Evolutionary conservation across 805 yeast genomes (phyloP).

Genomic region (Jamesozyma spencerorum): DNA sequence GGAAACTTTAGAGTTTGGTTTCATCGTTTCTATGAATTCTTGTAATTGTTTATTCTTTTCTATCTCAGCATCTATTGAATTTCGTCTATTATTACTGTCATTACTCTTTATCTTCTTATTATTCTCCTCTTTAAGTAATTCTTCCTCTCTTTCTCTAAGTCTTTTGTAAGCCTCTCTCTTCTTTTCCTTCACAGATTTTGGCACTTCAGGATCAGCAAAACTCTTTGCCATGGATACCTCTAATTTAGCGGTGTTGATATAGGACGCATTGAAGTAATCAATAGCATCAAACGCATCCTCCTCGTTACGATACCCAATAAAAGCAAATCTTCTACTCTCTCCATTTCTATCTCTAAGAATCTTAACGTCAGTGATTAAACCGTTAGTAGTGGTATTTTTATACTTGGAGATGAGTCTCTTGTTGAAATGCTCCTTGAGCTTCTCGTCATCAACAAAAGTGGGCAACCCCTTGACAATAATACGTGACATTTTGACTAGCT

Average conservation of each 20-base stretch:
- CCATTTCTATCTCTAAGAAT: slow-evolving; percentile 75
- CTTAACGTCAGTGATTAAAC: slow-evolving; percentile 80
- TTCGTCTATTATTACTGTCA: slow-evolving; percentile 18
- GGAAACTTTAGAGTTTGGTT: slow-evolving; percentile 57
- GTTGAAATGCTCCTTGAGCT: slow-evolving; percentile 55
- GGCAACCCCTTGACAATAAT: slow-evolving; percentile 89
- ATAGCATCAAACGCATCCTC: slow-evolving; percentile 75
- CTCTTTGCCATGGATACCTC: slow-evolving; percentile 78
- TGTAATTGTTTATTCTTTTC: slow-evolving; percentile 55
- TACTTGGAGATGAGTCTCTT: slow-evolving; percentile 25
- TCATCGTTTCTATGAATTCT: slow-evolving; percentile 78
- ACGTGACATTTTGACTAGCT: slow-evolving; percentile 55
- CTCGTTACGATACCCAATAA: slow-evolving; percentile 70
- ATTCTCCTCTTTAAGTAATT: slow-evolving; percentile 35
- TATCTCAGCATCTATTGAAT: slow-evolving; percentile 49
- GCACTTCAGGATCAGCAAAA: slow-evolving; percentile 75
- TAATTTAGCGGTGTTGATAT: slow-evolving; percentile 72
- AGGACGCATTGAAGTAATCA: slow-evolving; percentile 63
- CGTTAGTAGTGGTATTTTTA: slow-evolving; percentile 24
- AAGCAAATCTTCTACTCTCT: slow-evolving; percentile 85
- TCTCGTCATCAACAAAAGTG: slow-evolving; percentile 62
- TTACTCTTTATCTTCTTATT: slow-evolving; percentile 32
- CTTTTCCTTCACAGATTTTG: slow-evolving; percentile 51
- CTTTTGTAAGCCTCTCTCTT: slow-evolving; percentile 42
- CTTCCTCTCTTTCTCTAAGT: slow-evolving; percentile 40